phyloP scores from a whole-genome alignment of 2,329 filamentous ascomycete genomes.

The Magnaporthiopsis incrustans region DNA sequence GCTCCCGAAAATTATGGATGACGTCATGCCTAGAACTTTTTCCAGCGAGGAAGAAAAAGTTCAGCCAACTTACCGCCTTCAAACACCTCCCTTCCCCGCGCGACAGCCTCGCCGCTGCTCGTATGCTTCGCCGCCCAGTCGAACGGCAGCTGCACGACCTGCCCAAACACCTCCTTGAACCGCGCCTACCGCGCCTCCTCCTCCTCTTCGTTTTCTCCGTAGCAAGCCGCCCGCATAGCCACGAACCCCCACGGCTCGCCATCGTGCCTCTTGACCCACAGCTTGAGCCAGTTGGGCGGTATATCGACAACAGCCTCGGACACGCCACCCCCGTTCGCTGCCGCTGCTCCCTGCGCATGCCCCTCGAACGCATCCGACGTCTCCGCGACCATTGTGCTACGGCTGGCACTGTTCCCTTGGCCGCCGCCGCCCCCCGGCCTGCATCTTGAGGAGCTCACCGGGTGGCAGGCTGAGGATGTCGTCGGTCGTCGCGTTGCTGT shows the following conservation, averaged over 20 bases:
- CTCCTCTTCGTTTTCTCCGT: neutral
- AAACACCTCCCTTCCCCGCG: neutral
- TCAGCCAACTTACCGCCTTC: slow-evolving; percentile 1
- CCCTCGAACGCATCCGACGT: neutral
- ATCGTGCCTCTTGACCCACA: slow-evolving; percentile 4
- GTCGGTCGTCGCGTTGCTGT: slow-evolving; percentile 1
- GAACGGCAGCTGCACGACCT: neutral
- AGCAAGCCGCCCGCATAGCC: slow-evolving; percentile 2
- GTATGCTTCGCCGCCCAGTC: neutral
- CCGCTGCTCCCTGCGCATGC: neutral
- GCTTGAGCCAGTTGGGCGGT: slow-evolving; percentile 6
- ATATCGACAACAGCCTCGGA: neutral
- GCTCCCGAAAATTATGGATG: too few species aligned
- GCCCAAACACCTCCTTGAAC: slow-evolving; percentile 1
- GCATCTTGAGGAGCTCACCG: slow-evolving; percentile 7
- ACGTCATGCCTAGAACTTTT: neutral
- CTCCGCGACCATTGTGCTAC: neutral
- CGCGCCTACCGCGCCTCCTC: slow-evolving; percentile 1
- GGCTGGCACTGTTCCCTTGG: neutral
- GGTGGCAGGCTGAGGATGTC: slow-evolving; percentile 2
- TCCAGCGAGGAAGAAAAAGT: neutral
- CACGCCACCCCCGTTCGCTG: neutral
- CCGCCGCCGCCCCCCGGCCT: neutral
- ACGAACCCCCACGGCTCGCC: slow-evolving; percentile 5
- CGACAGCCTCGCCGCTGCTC: neutral